Base-by-base conservation (phyloP, 2,329 filamentous ascomycete species). In the Beauveria rudraprayagi region DNA sequence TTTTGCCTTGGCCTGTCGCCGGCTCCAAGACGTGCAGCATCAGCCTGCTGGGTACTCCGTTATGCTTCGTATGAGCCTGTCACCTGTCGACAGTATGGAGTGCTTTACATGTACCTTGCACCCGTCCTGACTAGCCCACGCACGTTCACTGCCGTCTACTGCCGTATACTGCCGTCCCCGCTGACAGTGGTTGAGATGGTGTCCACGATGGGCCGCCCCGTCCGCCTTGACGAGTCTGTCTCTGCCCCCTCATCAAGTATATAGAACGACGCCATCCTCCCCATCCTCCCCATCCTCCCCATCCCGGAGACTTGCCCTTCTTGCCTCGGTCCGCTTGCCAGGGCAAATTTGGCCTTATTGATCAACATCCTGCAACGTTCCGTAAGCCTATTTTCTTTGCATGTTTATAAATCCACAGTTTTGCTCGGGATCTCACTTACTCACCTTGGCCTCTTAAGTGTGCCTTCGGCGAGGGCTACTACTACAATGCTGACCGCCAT, bases 241-340 rank as follows among this genome's bases (percentile, higher is more conserved):
- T 44, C 53, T 37, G 28, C 40, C 41, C 41, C 44, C 47, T 37
- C 28, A 22, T 52, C 34, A 37, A 46, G 40, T 61, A 61, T 61
- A 61, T 61, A 61, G 60, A 56, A 61, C 40, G 10, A 37, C 53
- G 40, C 60, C 60, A 51, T 61, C 53, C 60, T 52, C 52, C 37
- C 34, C 34, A 37, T 61, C 53, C 60, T 52, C 52, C 37, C 34
- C 34, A 37, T 37, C 5, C 34, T 37, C 34, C 51, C 50, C 24
- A 7, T 60, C 30, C 30, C 28, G 7, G n/a, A 24, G 22, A 28
- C 26, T 44, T 34, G 16, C n/a, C 10, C 43, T 47, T 37, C 41
- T 24, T 43, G 40, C 28, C 50, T 55, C 6, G 54, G 41, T 41
- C 28, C 10, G 58, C 50, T 51, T 47, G 10, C 51, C 28, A 48